Percentiles rank a stretch among this genome's conserved stretches.
Evolutionary conservation across 2,329 filamentous ascomycete species (phyloP).

Genomic region (Lachnellula subtilissima): DNA sequence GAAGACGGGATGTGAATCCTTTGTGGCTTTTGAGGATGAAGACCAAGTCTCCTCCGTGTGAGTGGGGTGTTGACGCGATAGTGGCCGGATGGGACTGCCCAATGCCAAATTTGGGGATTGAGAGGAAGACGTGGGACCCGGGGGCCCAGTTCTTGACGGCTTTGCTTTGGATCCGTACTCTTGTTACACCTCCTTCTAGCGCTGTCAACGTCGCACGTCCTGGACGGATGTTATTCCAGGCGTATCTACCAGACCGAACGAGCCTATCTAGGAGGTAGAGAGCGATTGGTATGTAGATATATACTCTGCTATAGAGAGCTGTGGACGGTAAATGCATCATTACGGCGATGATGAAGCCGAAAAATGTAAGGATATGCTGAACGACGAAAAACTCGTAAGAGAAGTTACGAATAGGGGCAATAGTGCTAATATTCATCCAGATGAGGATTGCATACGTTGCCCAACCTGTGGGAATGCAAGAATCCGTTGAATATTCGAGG

Average conservation of each 20-base stretch:
- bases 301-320: conserved; percentile 27
- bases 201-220: conserved; percentile 24
- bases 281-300: conserved; percentile 26
- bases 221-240: conserved; percentile 31
- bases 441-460: conserved; percentile 60
- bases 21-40: conserved; percentile 52
- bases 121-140: conserved; percentile 57
- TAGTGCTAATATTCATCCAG: conserved; percentile 60
- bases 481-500: conserved; percentile 25
- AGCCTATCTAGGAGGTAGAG: conserved; percentile 23
- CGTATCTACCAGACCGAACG: conserved; percentile 26
- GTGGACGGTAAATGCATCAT: conserved; percentile 32
- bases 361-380: conserved; percentile 57
- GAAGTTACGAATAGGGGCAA: conserved; percentile 59
- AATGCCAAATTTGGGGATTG: conserved; percentile 50
- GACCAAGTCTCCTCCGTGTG: conserved; percentile 53
- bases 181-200: conserved; percentile 35
- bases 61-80: conserved; percentile 49
- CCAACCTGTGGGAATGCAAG: conserved; percentile 44
- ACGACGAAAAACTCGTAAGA: conserved; percentile 66
- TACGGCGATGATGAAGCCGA: conserved; percentile 34
- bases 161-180: conserved; percentile 32
- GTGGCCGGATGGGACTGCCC: conserved; percentile 58
- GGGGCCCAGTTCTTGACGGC: conserved; percentile 34
- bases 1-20: conserved; percentile 53